Evolutionary conservation across 495 filamentous ascomycete genomes (phyloP).

Genomic region (Annulohypoxylon bovei): DNA sequence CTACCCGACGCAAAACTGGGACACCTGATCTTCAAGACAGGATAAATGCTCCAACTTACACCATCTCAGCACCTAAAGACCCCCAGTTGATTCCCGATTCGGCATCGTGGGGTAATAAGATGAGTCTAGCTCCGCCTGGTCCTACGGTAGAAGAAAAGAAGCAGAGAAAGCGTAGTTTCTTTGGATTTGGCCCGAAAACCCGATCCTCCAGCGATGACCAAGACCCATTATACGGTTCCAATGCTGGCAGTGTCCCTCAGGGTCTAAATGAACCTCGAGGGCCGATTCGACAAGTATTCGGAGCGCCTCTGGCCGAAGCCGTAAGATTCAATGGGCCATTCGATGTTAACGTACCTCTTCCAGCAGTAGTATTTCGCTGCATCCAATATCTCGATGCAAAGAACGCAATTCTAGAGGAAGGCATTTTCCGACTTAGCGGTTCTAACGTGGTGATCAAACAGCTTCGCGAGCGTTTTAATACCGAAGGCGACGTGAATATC

Average conservation of each 20-base stretch:
- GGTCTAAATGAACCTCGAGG: slow-evolving; percentile 59
- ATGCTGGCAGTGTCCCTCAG: slow-evolving; percentile 42
- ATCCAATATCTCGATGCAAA: slow-evolving; percentile 92
- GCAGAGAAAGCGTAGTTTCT: slow-evolving; percentile 90
- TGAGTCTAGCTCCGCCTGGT: slow-evolving; percentile 55
- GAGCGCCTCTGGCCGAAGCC: slow-evolving; percentile 85
- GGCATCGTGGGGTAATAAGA: slow-evolving; percentile 86
- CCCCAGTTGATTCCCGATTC: slow-evolving; percentile 85
- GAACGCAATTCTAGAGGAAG: slow-evolving; percentile 85
- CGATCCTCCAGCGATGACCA: slow-evolving; percentile 60
- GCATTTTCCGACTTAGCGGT: slow-evolving; percentile 94
- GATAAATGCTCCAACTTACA: slow-evolving; percentile 55
- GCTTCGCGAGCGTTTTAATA: slow-evolving; percentile 90
- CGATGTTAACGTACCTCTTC: slow-evolving; percentile 76
- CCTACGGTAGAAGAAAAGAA: slow-evolving; percentile 77
- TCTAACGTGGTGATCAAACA: slow-evolving; percentile 94
- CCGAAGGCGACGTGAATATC: slow-evolving; percentile 91
- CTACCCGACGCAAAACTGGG: slow-evolving; percentile 37
- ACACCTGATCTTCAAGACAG: slow-evolving; percentile 51
- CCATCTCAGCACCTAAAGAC: slow-evolving; percentile 90
- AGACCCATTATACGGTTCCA: slow-evolving; percentile 56
- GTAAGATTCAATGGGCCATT: slow-evolving; percentile 79
- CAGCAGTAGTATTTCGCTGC: slow-evolving; percentile 96
- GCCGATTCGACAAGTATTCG: slow-evolving; percentile 80
- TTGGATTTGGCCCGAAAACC: slow-evolving; percentile 78